A percentile compares a stretch with the other conserved stretches of the same genome.
phyloP scores from a whole-genome alignment of 345 rosid genomes.

The Bruguiera sexangula region DNA sequence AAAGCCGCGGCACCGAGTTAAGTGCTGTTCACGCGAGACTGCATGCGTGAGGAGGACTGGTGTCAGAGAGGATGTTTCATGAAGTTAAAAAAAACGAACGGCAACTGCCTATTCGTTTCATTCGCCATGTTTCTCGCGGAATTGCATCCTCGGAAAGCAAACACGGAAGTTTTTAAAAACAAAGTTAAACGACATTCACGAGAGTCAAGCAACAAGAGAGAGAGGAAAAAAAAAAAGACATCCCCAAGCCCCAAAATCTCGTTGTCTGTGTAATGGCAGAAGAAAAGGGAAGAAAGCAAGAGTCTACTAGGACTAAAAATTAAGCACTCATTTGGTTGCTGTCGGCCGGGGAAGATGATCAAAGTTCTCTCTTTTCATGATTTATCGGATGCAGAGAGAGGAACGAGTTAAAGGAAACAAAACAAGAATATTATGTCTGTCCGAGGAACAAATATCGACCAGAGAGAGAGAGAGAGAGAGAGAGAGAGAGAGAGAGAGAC shows the following conservation, averaged over 20 bases:
- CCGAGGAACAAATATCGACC: background rate
- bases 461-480: background rate
- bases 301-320: too few species aligned
- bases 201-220: background rate
- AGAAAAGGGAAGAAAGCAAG: too few species aligned
- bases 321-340: too few species aligned
- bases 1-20: background rate
- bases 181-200: background rate
- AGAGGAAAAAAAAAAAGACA: background rate
- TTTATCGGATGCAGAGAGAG: too few species aligned
- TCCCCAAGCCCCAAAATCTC: too few species aligned
- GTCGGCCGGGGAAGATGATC: too few species aligned
- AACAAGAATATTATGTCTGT: background rate
- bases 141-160: background rate
- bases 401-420: background rate
- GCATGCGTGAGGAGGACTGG: background rate
- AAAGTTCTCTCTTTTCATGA: too few species aligned
- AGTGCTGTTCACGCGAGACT: background rate
- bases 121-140: slow-evolving; percentile 8
- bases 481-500: background rate
- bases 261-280: too few species aligned
- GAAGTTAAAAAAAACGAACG: slow-evolving; percentile 13
- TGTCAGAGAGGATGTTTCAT: background rate
- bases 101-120: slow-evolving; percentile 24
- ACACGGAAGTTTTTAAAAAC: too few species aligned